Conservation (phyloP, 257 asterid species). For the Jaltomata sinuosa region DNA sequence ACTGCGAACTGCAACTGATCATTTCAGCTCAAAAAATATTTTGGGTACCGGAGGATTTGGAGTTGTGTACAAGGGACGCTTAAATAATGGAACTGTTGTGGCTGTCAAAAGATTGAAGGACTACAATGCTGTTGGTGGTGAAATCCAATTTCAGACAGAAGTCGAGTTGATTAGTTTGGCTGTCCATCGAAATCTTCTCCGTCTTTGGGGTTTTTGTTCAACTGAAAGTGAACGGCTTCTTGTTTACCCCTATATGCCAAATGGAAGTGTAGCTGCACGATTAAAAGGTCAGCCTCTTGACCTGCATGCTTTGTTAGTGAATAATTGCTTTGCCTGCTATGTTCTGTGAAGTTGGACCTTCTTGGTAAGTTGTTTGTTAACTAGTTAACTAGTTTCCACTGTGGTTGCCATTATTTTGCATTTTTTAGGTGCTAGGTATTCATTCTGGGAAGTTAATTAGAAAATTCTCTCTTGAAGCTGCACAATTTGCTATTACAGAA, state of each 20-base stretch:
- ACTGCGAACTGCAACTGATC: slow-evolving; percentile 21
- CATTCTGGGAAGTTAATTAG: neutral
- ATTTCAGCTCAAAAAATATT: slow-evolving; percentile 22
- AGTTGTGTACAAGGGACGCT: slow-evolving; percentile 23
- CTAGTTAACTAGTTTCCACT: neutral
- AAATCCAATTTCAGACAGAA: slow-evolving; percentile 28
- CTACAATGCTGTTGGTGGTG: slow-evolving; percentile 7
- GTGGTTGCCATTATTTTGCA: neutral
- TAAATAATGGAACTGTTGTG: slow-evolving; percentile 16
- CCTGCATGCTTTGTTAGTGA: neutral
- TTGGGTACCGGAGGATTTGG: slow-evolving; percentile 37
- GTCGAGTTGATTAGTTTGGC: slow-evolving; percentile 31
- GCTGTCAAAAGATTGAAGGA: slow-evolving; percentile 32
- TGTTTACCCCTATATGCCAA: slow-evolving; percentile 33
- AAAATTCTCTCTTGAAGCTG: neutral
- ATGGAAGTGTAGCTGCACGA: slow-evolving; percentile 33
- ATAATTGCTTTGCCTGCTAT: neutral
- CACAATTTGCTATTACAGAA: neutral
- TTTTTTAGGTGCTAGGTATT: neutral
- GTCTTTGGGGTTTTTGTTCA: slow-evolving; percentile 23
- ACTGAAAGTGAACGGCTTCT: slow-evolving; percentile 23
- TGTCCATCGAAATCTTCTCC: slow-evolving; percentile 25
- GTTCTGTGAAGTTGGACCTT: neutral
- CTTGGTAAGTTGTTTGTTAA: neutral
- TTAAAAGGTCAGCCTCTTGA: slow-evolving; percentile 18